A percentile compares a stretch with the other conserved stretches of the same genome.
Conservation (phyloP, 179 eudicot species). For the Sideroxylon spinosum region DNA sequence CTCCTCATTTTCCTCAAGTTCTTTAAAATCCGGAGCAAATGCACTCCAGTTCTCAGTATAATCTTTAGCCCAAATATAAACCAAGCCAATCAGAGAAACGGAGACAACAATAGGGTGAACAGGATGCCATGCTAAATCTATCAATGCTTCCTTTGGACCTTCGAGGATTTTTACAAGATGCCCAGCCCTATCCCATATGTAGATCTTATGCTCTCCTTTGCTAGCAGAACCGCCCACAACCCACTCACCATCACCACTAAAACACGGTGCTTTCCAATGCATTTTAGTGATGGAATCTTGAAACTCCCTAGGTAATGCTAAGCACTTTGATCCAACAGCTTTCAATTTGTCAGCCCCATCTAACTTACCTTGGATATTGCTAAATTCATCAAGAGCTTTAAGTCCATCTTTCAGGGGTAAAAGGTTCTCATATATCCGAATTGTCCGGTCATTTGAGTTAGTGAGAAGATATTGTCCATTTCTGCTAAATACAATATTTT, state of each 20-base stretch:
- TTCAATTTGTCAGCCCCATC: conserved; percentile 64
- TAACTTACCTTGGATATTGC: conserved; percentile 33
- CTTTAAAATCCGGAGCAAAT: conserved; percentile 96
- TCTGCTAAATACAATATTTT: conserved; percentile 74
- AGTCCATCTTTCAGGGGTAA: conserved; percentile 59
- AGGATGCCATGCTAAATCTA: conserved; percentile 99
- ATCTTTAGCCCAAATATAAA: conserved; percentile 97
- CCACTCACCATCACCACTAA: conserved; percentile 98
- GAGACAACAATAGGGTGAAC: conserved; percentile 82
- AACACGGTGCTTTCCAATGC: conserved; percentile 97
- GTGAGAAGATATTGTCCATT: conserved; percentile 84
- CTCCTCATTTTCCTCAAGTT: conserved; percentile 98
- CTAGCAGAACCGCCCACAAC: conserved; percentile 92
- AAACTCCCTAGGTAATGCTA: conserved; percentile 76
- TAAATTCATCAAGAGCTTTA: conserved; percentile 47
- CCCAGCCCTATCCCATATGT: conserved; percentile 92
- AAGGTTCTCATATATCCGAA: conserved; percentile 88
- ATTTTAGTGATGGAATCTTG: conserved; percentile 88
- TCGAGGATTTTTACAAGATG: conserved; percentile 95
- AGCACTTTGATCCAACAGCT: conserved; percentile 66
- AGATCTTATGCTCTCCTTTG: conserved; percentile 97
- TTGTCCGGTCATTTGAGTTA: conserved; percentile 86
- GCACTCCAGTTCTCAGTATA: conserved; percentile 99
- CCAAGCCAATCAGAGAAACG: conserved; percentile 76
- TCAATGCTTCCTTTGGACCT: conserved; percentile 90